These are phyloP conservation scores for Microdochium trichocladiopsis DNA, from an alignment of 2,329 filamentous ascomycete species.

Conservation along the genomic window DNA sequence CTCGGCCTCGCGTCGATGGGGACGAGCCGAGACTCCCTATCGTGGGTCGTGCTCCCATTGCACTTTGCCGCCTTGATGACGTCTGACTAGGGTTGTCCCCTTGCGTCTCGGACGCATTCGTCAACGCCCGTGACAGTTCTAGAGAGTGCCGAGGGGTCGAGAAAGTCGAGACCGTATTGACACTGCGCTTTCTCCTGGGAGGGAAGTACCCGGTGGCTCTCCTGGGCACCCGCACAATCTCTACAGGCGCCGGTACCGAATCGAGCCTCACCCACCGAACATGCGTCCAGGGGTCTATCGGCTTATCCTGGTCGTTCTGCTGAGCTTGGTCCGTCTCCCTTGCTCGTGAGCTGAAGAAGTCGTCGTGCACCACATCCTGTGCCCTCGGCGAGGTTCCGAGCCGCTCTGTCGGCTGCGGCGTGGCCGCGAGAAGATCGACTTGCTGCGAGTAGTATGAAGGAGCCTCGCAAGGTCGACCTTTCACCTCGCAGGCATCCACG, in stretches of 20 bases:
- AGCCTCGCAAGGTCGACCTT: conserved; percentile 61
- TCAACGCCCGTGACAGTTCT: conserved; percentile 42
- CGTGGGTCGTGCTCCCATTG: conserved; percentile 25
- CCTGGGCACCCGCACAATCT: conserved; percentile 79
- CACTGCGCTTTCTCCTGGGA: conserved; percentile 79
- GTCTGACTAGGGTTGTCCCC: conserved; percentile 24
- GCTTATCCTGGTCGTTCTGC: conserved; percentile 42
- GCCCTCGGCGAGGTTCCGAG: conserved; percentile 16
- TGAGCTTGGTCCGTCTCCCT: conserved; percentile 15
- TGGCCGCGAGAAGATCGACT: conserved; percentile 44
- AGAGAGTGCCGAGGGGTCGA: conserved; percentile 62
- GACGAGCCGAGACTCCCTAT: conserved; percentile 15
- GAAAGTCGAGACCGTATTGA: conserved; percentile 55
- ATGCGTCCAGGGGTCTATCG: conserved; percentile 61
- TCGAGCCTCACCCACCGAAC: conserved; percentile 85
- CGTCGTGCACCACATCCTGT: conserved; percentile 24
- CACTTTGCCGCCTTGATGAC: conserved; percentile 34
- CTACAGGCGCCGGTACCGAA: conserved; percentile 59
- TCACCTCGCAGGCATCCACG: conserved; percentile 81
- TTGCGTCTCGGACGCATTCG: conserved; percentile 14
- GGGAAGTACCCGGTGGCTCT: conserved; percentile 86
- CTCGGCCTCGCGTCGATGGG: conserved; percentile 21
- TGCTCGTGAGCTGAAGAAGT: conserved; percentile 34
- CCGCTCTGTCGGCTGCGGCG: conserved; percentile 25
- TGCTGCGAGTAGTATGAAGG: conserved; percentile 34